Evolutionary conservation across 2,329 filamentous ascomycete species (phyloP), one percentile per base, ranked within the genome.

Genomic region (Aplosporella prunicola): DNA sequence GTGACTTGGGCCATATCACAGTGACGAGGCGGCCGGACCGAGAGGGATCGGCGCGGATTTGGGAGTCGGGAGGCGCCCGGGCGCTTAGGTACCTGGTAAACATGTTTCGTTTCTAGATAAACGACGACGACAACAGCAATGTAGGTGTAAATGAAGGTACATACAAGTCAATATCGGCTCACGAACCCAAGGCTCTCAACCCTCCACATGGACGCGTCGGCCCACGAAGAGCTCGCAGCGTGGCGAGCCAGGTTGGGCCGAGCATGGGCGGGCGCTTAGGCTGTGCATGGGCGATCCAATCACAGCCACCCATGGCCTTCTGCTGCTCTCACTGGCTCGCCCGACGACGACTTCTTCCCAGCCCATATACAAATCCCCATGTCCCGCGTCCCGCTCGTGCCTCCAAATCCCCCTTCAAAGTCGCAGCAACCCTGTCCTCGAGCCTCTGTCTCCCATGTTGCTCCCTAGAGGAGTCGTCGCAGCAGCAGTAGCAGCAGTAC

Each of bases 251-350:
- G 18, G 25, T 23, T 17, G 37, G 33, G 37, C 33, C 33, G 20
- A 39, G 18, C 30, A 39, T 29, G 37, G 37, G 30, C 30, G 37
- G 37, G 37, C 37, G 37, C 37, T 39, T 39, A 39, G 30, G 29
- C 30, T 20, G 26, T 25, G 34, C 34, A 14, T n/a, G 10, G 3
- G 18, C 13, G 14, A 4, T 14, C 38, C 38, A 40, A 40, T 40
- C 32, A 40, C 32, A 16, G 10, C n/a, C 11, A 10, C 14, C n/a
- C 5, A 20, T n/a, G 8, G 16, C 13, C 32, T 22, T 26, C 15
- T 20, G 3, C 26, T 7, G 13, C 32, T 16, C 32, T 40, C 26
- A 40, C 38, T 40, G 38, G 38, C 20, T 20, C 31, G 25, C 29
- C 31, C 30, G 25, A 27, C 37, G 24, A 20, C 31, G 23, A 14